These are phyloP conservation scores for Russula lepida DNA, from an alignment of 768 basidiomycete species.

Conservation along the genomic window DNA sequence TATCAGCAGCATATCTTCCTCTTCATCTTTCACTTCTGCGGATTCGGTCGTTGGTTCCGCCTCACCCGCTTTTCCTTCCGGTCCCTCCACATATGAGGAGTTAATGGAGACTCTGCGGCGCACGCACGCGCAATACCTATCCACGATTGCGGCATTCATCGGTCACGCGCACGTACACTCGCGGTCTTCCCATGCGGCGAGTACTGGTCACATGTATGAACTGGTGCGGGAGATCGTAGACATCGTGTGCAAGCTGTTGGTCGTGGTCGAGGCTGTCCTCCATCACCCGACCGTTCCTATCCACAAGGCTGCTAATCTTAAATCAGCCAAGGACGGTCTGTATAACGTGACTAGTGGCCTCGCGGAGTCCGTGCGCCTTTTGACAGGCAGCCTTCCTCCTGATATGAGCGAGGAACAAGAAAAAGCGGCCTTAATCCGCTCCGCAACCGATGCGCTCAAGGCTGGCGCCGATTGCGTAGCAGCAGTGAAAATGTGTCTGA, in stretches of 20 bases:
- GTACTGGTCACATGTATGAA: constrained; percentile 89
- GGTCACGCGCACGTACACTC: constrained; percentile 94
- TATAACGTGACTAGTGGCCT: constrained; percentile 81
- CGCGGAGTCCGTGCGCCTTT: constrained; percentile 76
- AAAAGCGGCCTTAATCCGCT: constrained; percentile 64
- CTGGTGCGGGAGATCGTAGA: constrained; percentile 93
- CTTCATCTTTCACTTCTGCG: constrained; percentile 60
- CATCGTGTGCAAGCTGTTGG: constrained; percentile 83
- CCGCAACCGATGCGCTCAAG: constrained; percentile 83
- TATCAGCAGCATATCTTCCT: constrained; percentile 63
- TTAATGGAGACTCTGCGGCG: constrained; percentile 69
- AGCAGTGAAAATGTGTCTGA: constrained; percentile 76
- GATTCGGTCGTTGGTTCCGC: constrained; percentile 42
- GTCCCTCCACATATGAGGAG: constrained; percentile 59
- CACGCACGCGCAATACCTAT: constrained; percentile 86
- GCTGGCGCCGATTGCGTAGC: constrained; percentile 84
- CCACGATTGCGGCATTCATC: constrained; percentile 94
- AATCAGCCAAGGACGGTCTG: constrained; percentile 65
- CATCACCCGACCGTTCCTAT: constrained; percentile 61
- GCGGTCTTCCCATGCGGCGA: constrained; percentile 82
- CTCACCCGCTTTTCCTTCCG: constrained; percentile 56
- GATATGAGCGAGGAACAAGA: constrained; percentile 71
- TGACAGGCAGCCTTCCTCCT: constrained; percentile 45
- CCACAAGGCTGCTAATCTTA: constrained; percentile 57
- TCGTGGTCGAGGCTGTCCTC: constrained; percentile 84